phyloP scores from a whole-genome alignment of 2,329 filamentous ascomycete species.

The Aspergillus neoniger region DNA sequence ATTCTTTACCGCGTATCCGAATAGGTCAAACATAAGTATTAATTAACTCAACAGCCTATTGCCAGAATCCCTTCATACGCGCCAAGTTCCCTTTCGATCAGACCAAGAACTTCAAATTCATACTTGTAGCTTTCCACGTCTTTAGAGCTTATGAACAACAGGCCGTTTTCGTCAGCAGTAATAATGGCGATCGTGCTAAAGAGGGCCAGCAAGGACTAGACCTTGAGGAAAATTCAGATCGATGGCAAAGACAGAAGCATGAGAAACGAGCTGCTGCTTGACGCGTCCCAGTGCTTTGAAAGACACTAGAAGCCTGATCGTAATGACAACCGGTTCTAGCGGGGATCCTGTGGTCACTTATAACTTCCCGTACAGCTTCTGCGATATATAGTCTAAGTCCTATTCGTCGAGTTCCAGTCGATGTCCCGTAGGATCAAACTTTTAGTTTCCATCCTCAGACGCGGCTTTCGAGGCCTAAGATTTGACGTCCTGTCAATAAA shows the following conservation, averaged over 20 bases:
- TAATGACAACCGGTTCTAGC: background rate
- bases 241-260: background rate
- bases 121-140: background rate
- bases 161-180: background rate
- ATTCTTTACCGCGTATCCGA: background rate
- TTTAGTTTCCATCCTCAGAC: background rate
- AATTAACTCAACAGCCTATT: background rate
- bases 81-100: background rate
- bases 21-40: background rate
- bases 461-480: background rate
- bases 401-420: background rate
- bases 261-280: background rate
- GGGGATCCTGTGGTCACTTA: background rate
- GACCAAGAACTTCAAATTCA: background rate
- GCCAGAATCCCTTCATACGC: background rate
- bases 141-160: background rate
- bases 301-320: background rate
- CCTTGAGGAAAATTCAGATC: background rate
- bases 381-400: background rate
- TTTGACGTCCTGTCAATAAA: background rate
- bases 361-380: background rate
- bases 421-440: background rate
- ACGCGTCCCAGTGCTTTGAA: background rate
- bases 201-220: background rate
- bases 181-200: background rate